A percentile compares a stretch with the other conserved stretches of the same genome.
phyloP scores from a whole-genome alignment of 345 rosid genomes.

The Durio zibethinus region DNA sequence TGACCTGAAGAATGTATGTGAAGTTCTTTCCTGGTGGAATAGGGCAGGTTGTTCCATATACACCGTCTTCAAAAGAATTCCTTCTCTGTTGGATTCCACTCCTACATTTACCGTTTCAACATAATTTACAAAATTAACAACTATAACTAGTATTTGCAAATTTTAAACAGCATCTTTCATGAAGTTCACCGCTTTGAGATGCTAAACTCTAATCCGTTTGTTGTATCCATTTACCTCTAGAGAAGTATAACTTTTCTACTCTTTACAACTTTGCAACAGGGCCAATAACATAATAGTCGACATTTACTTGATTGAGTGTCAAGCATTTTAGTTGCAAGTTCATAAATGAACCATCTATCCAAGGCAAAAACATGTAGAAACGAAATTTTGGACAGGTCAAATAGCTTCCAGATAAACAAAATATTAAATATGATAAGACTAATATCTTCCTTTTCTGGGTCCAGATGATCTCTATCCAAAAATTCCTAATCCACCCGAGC shows the following conservation, averaged over 20 bases:
- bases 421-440: not conserved
- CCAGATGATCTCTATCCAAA: not conserved
- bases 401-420: not conserved
- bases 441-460: not conserved
- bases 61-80: conserved; percentile 68
- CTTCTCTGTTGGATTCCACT: conserved; percentile 68
- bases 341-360: not conserved
- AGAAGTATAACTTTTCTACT: not conserved
- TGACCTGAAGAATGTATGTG: conserved; percentile 69
- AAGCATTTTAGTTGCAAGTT: not conserved
- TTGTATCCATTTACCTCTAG: not conserved
- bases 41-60: conserved; percentile 68
- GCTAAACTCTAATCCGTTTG: not conserved
- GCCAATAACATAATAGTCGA: not conserved
- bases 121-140: not conserved
- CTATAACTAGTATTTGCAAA: not conserved
- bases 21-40: conserved; percentile 71
- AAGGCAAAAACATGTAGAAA: not conserved
- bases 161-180: not conserved
- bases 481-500: not conserved
- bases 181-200: not conserved
- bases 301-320: not conserved
- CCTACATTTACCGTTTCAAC: conserved; percentile 36
- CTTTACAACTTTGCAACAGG: not conserved
- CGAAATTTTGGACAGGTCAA: no score